Percentiles rank a stretch among this genome's conserved stretches.
phyloP scores from a whole-genome alignment of 2,329 filamentous ascomycete genomes.

The Scopulariopsis brevicaulis region DNA sequence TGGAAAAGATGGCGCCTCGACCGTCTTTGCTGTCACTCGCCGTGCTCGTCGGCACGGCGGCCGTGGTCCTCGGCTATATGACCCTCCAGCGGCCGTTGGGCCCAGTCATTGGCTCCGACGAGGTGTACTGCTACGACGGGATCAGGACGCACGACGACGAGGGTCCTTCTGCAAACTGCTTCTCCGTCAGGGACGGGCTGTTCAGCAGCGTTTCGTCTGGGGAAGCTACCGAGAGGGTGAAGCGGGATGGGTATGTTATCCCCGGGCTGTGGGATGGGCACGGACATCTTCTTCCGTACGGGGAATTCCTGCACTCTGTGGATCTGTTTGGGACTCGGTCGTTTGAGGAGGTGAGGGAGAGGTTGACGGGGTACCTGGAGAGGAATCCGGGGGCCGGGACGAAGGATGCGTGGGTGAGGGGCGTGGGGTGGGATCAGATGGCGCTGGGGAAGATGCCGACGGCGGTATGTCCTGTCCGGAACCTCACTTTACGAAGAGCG shows the following conservation, averaged over 20 bases:
- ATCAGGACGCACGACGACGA: constrained; percentile 23
- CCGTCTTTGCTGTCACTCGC: background rate
- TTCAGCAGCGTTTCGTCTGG: constrained; percentile 37
- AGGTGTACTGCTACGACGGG: constrained; percentile 24
- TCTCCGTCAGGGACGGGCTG: constrained; percentile 38
- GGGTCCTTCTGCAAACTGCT: constrained; percentile 35
- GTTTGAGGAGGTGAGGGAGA: constrained; percentile 38
- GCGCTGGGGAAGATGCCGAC: constrained; percentile 54
- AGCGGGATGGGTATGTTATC: constrained; percentile 38
- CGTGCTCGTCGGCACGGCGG: background rate
- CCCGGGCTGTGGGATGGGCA: constrained; percentile 64
- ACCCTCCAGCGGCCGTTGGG: constrained; percentile 1
- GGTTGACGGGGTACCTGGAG: constrained; percentile 39
- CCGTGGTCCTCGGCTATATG: background rate
- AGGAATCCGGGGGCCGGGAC: constrained; percentile 39
- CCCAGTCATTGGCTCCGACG: background rate
- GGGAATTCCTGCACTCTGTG: constrained; percentile 55
- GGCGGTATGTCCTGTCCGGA: constrained; percentile 31
- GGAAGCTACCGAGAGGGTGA: constrained; percentile 17
- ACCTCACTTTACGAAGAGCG: background rate
- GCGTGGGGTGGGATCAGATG: constrained; percentile 62
- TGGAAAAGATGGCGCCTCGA: background rate
- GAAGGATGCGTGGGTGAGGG: constrained; percentile 49
- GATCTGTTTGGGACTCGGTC: constrained; percentile 49
- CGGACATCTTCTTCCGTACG: constrained; percentile 55